phyloP scores from a whole-genome alignment of 2,329 filamentous ascomycete species.

The Botrytis deweyae region DNA sequence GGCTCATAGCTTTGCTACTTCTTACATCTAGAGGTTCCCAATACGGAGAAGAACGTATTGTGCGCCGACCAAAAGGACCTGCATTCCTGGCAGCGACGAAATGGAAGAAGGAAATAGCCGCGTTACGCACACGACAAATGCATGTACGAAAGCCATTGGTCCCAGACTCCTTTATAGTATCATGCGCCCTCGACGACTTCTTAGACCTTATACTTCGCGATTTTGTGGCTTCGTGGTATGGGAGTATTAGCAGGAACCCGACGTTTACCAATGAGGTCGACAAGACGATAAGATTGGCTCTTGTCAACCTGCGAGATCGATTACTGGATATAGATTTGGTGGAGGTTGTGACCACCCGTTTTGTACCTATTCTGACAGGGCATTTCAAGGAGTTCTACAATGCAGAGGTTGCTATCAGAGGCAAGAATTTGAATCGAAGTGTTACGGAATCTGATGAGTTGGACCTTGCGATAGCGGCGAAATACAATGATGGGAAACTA shows the following conservation, averaged over 20 bases:
- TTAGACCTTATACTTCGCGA: slow-evolving; percentile 76
- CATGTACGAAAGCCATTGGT: slow-evolving; percentile 73
- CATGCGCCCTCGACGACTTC: slow-evolving; percentile 74
- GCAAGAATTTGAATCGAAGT: slow-evolving; percentile 81
- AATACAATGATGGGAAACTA: slow-evolving; percentile 84
- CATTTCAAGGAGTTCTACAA: slow-evolving; percentile 91
- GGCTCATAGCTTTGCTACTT: slow-evolving; percentile 57
- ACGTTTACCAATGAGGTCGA: slow-evolving; percentile 87
- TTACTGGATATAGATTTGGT: slow-evolving; percentile 77
- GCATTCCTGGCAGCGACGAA: slow-evolving; percentile 60
- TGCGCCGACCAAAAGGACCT: slow-evolving; percentile 46
- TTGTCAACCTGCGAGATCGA: slow-evolving; percentile 69
- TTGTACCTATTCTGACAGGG: slow-evolving; percentile 83
- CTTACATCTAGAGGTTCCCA: slow-evolving; percentile 57
- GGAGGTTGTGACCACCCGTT: slow-evolving; percentile 74
- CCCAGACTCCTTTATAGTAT: slow-evolving; percentile 73
- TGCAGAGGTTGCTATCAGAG: slow-evolving; percentile 82
- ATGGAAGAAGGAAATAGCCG: slow-evolving; percentile 71
- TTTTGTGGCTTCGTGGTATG: slow-evolving; percentile 88
- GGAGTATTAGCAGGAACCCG: slow-evolving; percentile 75
- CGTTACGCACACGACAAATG: slow-evolving; percentile 61
- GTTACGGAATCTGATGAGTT: slow-evolving; percentile 96
- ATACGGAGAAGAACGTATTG: slow-evolving; percentile 44
- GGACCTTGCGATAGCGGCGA: slow-evolving; percentile 91
- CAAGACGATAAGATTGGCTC: slow-evolving; percentile 68